These are phyloP conservation scores for Boletus calvinii DNA, from an alignment of 1,284 basidiomycete species.

Conservation along the genomic window DNA sequence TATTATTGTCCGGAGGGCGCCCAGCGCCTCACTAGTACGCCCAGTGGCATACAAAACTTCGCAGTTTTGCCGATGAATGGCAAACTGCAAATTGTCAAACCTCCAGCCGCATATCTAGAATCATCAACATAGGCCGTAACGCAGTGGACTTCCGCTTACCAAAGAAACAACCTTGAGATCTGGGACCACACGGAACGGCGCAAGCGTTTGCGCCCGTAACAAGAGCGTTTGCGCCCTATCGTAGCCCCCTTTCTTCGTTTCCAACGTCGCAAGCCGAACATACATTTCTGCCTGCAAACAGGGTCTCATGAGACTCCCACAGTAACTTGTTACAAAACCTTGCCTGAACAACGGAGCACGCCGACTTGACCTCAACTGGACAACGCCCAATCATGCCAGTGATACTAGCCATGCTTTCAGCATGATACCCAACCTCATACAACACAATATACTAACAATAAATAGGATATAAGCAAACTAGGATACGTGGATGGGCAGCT, in stretches of 20 bases:
- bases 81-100: conserved; percentile 11
- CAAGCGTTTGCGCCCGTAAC: conserved; percentile 1
- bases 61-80: neutral
- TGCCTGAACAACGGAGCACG: conserved; percentile 8
- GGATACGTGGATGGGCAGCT: neutral
- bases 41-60: neutral
- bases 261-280: conserved; percentile 4
- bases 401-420: conserved; percentile 12
- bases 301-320: neutral
- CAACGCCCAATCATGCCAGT: conserved; percentile 4
- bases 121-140: neutral
- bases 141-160: neutral
- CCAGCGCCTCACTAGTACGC: neutral
- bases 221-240: conserved; percentile 5
- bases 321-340: neutral
- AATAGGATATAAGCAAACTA: neutral
- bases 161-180: conserved; percentile 6
- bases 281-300: conserved; percentile 11
- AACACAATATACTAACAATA: conserved; percentile 6
- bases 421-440: conserved; percentile 14
- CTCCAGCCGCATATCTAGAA: conserved; percentile 14
- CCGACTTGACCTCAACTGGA: neutral
- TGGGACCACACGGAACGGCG: conserved; percentile 1
- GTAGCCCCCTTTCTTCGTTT: neutral
- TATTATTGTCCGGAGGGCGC: neutral